phyloP scores from a whole-genome alignment of 2,329 filamentous ascomycete species.

The Colletotrichum lindemuthianum region DNA sequence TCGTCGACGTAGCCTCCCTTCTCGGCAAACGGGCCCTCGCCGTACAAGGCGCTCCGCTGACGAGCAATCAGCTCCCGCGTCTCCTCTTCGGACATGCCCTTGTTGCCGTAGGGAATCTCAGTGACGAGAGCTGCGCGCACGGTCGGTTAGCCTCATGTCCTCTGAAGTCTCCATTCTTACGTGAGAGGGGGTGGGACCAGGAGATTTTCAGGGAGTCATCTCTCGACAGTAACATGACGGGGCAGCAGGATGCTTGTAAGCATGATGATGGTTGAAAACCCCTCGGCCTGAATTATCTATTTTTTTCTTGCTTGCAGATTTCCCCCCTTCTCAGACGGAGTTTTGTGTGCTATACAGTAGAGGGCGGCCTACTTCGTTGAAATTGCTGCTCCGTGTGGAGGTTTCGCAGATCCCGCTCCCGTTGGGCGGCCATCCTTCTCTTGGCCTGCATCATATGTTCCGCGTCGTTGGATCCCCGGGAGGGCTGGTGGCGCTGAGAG shows the following conservation, averaged over 20 bases:
- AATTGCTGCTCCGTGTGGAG: slow-evolving; percentile 99
- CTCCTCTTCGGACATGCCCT: slow-evolving; percentile 94
- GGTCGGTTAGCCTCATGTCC: slow-evolving; percentile 33
- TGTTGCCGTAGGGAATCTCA: slow-evolving; percentile 59
- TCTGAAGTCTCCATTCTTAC: slow-evolving; percentile 32
- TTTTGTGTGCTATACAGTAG: slow-evolving; percentile 74
- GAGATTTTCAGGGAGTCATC: slow-evolving; percentile 33
- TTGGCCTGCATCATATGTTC: slow-evolving; percentile 99
- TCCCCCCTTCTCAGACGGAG: slow-evolving; percentile 48
- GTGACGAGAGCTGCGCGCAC: slow-evolving; percentile 35
- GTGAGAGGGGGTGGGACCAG: slow-evolving; percentile 28
- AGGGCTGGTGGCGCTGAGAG: slow-evolving; percentile 88
- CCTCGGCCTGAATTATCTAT: slow-evolving; percentile 46
- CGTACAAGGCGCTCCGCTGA: slow-evolving; percentile 94
- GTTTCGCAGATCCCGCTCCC: slow-evolving; percentile 98
- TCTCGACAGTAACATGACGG: slow-evolving; percentile 37
- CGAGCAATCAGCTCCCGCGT: slow-evolving; percentile 95
- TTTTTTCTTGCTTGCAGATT: slow-evolving; percentile 47
- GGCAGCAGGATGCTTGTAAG: slow-evolving; percentile 31
- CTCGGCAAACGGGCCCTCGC: slow-evolving; percentile 77
- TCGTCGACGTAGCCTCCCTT: slow-evolving; percentile 76
- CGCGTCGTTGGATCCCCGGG: slow-evolving; percentile 86
- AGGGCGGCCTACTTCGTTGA: slow-evolving; percentile 95
- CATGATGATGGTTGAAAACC: slow-evolving; percentile 31
- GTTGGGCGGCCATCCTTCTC: slow-evolving; percentile 98